A percentile compares a stretch with the other conserved stretches of the same genome.
phyloP scores from a whole-genome alignment of 805 yeast species.

The Deakozyma indianensis region DNA sequence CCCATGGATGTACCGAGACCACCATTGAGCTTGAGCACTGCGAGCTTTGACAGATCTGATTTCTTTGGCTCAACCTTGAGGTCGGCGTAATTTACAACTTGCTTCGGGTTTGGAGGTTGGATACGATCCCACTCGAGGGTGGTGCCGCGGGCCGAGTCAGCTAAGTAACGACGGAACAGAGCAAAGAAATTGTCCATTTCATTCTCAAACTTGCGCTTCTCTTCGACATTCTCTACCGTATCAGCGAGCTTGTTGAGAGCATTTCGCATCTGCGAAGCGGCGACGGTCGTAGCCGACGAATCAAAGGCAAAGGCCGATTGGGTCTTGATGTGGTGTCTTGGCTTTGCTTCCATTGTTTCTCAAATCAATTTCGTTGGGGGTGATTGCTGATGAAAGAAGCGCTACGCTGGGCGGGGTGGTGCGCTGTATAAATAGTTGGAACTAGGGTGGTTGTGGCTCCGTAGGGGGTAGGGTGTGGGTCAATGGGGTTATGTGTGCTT shows the following conservation, averaged over 20 bases:
- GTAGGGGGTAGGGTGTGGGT: too few species aligned
- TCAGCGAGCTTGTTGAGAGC: constrained; percentile 83
- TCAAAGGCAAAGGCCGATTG: constrained; percentile 51
- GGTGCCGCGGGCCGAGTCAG: constrained; percentile 76
- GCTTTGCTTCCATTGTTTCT: neutral
- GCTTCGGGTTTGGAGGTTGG: constrained; percentile 77
- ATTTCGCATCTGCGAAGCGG: constrained; percentile 96
- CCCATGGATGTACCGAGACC: constrained; percentile 99
- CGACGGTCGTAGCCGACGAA: constrained; percentile 84
- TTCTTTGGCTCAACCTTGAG: constrained; percentile 27
- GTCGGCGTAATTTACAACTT: constrained; percentile 66
- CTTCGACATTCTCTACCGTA: constrained; percentile 38
- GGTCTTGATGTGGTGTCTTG: constrained; percentile 21
- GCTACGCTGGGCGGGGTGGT: neutral
- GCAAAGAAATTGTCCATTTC: constrained; percentile 94
- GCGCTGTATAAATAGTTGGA: neutral
- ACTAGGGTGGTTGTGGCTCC: too few species aligned
- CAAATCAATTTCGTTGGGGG: too few species aligned
- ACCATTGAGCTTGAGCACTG: constrained; percentile 93
- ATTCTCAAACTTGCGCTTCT: constrained; percentile 49
- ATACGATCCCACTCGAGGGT: constrained; percentile 91
- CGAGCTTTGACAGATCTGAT: constrained; percentile 59
- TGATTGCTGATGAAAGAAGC: neutral
- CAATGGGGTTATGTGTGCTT: too few species aligned
- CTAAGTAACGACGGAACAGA: constrained; percentile 78